Evolutionary conservation across 2,329 filamentous ascomycete species (phyloP).

Genomic region (Ascochyta viciae-villosae): DNA sequence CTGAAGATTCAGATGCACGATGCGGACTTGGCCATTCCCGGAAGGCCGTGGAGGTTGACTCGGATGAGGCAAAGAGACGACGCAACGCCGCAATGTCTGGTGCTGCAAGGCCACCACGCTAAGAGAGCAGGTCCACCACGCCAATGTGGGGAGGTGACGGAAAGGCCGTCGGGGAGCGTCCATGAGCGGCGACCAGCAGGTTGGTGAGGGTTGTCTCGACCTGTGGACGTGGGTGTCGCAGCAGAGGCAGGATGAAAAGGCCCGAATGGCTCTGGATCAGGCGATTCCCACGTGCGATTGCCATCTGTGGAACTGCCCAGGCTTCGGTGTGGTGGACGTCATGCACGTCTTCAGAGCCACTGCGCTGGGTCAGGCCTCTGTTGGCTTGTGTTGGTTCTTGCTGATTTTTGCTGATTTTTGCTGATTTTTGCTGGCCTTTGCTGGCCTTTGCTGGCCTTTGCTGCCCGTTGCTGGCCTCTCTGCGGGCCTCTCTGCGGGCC

Average conservation of each 20-base stretch:
- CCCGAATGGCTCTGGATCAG: slow-evolving; percentile 24
- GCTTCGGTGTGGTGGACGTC: slow-evolving; percentile 32
- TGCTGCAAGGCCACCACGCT: slow-evolving; percentile 24
- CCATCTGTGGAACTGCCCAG: slow-evolving; percentile 27
- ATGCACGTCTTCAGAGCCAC: slow-evolving; percentile 42
- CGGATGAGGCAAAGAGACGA: slow-evolving; percentile 12
- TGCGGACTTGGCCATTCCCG: neutral
- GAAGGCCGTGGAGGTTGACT: neutral
- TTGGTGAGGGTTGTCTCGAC: slow-evolving; percentile 13
- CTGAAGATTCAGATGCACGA: slow-evolving; percentile 4
- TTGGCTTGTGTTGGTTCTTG: slow-evolving; percentile 6
- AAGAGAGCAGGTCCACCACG: slow-evolving; percentile 8
- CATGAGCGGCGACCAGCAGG: slow-evolving; percentile 11
- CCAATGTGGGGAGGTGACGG: slow-evolving; percentile 14
- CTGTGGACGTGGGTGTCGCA: neutral
- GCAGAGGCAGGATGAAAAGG: slow-evolving; percentile 7
- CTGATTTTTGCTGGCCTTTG: too few species aligned
- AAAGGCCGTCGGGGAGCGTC: slow-evolving; percentile 19
- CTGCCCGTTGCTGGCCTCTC: neutral
- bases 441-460: too few species aligned
- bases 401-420: too few species aligned
- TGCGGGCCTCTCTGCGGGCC: neutral
- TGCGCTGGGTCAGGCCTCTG: slow-evolving; percentile 35
- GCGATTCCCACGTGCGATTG: slow-evolving; percentile 37
- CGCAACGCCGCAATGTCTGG: slow-evolving; percentile 13